A percentile compares a stretch with the other conserved stretches of the same genome.
Conservation (phyloP, 768 basidiomycete genomes). For the Boletus bicolor region DNA sequence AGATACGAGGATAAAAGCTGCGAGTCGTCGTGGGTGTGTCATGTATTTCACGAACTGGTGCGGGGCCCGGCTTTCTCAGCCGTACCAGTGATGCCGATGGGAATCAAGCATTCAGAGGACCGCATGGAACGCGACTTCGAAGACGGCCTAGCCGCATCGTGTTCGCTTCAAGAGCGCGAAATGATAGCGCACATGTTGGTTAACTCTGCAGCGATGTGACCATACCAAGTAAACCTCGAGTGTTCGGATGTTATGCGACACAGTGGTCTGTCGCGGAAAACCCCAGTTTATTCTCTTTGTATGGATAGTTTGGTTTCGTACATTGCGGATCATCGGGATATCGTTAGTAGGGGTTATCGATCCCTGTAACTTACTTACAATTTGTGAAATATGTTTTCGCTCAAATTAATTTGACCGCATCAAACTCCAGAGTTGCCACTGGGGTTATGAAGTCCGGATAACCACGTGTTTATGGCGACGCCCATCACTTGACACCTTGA, state of each 20-base stretch:
- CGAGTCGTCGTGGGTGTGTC: neutral
- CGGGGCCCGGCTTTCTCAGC: neutral
- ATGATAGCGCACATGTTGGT: neutral
- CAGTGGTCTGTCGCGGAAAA: neutral
- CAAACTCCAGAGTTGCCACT: neutral
- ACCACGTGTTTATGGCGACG: constrained; percentile 1
- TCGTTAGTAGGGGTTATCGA: neutral
- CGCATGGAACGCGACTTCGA: constrained; percentile 5
- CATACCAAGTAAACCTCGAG: neutral
- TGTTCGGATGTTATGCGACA: neutral
- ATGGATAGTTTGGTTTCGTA: neutral
- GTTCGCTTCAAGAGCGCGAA: neutral
- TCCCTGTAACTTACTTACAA: neutral
- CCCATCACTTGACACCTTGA: neutral
- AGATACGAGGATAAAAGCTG: neutral
- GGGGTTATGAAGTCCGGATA: neutral
- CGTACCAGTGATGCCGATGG: constrained; percentile 1
- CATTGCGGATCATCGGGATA: neutral
- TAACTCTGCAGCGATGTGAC: neutral
- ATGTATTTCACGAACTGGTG: neutral
- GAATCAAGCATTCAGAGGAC: constrained; percentile 1
- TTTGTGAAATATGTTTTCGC: neutral
- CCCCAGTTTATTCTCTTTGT: neutral
- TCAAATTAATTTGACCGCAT: neutral
- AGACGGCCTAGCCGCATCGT: neutral